These are phyloP conservation scores for Lanmaoa rubissima DNA, from an alignment of 768 basidiomycete genomes.

Conservation along the genomic window DNA sequence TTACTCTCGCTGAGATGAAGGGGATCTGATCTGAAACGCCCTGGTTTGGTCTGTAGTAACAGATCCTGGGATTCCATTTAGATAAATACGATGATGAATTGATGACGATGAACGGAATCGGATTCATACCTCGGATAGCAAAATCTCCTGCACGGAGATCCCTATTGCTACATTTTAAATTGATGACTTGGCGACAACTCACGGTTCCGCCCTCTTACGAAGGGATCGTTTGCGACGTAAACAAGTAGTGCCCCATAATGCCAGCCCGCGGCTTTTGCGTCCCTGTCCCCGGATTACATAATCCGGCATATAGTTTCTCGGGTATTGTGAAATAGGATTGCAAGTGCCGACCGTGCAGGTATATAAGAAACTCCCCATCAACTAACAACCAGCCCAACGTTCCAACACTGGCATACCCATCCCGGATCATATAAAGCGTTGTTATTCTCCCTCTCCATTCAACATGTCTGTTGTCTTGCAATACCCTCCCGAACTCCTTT, in stretches of 20 bases:
- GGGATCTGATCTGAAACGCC: background rate
- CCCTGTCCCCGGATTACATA: too few species aligned
- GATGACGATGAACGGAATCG: too few species aligned
- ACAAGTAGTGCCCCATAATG: background rate
- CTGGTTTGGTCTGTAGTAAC: background rate
- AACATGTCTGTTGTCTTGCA: conserved; percentile 34
- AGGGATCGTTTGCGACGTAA: conserved; percentile 2
- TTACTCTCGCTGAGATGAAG: too few species aligned
- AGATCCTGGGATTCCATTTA: background rate
- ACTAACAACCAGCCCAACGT: background rate
- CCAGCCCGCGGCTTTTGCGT: too few species aligned
- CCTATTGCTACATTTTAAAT: background rate
- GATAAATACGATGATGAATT: background rate
- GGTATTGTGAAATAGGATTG: too few species aligned
- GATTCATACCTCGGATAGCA: too few species aligned
- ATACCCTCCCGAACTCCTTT: conserved; percentile 72
- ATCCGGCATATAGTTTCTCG: too few species aligned
- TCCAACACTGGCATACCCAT: background rate
- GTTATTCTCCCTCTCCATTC: background rate
- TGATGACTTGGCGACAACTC: background rate
- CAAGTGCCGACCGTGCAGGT: conserved; percentile 11
- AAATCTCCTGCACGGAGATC: background rate
- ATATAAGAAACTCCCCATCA: background rate
- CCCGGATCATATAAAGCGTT: too few species aligned
- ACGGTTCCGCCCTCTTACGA: conserved; percentile 17